Evolutionary conservation across 495 filamentous ascomycete species (phyloP).

Genomic region (Penicillium canescens): DNA sequence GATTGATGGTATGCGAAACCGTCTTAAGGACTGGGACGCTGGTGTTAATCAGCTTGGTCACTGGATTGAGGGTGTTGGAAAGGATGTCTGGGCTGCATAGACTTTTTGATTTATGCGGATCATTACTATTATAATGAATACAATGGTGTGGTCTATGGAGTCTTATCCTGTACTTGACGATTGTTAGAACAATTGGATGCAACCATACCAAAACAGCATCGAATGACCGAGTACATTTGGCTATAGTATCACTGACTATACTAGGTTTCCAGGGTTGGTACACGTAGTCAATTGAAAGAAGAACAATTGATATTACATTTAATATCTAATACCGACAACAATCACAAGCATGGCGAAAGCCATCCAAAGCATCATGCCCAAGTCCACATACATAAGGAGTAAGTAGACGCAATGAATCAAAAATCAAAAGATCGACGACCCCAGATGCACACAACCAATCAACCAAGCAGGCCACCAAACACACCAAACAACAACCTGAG

Average conservation of each 20-base stretch:
- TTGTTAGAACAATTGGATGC: neutral
- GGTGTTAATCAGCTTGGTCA: slow-evolving; percentile 93
- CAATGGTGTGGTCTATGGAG: slow-evolving; percentile 21
- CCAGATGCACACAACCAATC: slow-evolving; percentile 56
- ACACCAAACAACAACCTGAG: slow-evolving; percentile 87
- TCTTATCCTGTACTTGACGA: slow-evolving; percentile 1
- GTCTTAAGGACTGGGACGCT: slow-evolving; percentile 90
- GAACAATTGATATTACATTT: too few relatives aligned
- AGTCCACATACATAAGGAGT: too few relatives aligned
- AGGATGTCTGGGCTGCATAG: slow-evolving; percentile 88
- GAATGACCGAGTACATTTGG: too few relatives aligned
- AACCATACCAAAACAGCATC: too few relatives aligned
- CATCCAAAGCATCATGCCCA: too few relatives aligned
- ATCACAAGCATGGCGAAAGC: too few relatives aligned
- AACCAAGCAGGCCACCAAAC: slow-evolving; percentile 99
- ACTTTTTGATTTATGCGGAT: slow-evolving; percentile 14
- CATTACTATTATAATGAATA: slow-evolving; percentile 28
- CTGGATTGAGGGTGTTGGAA: slow-evolving; percentile 88
- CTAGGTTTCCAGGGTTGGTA: too few relatives aligned
- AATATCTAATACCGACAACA: too few relatives aligned
- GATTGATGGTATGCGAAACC: slow-evolving; percentile 88
- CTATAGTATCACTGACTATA: too few relatives aligned
- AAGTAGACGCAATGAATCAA: neutral
- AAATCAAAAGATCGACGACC: slow-evolving; percentile 39
- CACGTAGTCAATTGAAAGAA: too few relatives aligned